Evolutionary conservation across 116 monocot genomes (phyloP).

Genomic region (Papilionanthe hybrid): DNA sequence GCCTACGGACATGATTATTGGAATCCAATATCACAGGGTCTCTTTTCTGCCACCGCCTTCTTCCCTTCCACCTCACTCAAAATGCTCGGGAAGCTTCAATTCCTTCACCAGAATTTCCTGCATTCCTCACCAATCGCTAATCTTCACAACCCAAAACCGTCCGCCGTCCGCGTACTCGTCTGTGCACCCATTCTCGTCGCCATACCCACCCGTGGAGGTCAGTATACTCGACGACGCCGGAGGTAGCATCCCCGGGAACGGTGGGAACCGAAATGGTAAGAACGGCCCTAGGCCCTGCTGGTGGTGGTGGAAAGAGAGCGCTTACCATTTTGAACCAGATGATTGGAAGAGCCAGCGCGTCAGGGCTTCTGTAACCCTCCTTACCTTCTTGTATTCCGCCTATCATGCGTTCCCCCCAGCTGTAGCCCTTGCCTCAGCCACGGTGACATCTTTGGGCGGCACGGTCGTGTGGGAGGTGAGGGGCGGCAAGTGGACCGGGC

Average conservation of each 20-base stretch:
- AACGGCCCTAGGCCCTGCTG: background rate
- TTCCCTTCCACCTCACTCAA: background rate
- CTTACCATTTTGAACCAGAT: background rate
- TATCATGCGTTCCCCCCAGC: background rate
- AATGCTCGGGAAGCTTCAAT: background rate
- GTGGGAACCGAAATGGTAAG: slow-evolving; percentile 2
- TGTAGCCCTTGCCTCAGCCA: slow-evolving; percentile 1
- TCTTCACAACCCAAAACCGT: background rate
- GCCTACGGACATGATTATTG: background rate
- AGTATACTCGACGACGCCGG: background rate
- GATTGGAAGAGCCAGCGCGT: background rate
- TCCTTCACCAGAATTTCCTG: background rate
- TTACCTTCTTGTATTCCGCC: background rate
- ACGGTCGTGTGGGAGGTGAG: slow-evolving; percentile 66
- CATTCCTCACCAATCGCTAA: background rate
- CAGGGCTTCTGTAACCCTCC: background rate
- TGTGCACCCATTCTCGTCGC: background rate
- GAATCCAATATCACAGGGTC: background rate
- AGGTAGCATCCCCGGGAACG: background rate
- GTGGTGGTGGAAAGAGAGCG: slow-evolving; percentile 7
- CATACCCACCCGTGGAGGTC: background rate
- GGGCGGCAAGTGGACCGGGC: slow-evolving; percentile 53
- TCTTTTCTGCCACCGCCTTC: background rate
- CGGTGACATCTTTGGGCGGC: background rate
- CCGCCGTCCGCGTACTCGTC: background rate